Base-by-base conservation (phyloP, 352 stramenopile genomes). In the Pythium sukuiense region DNA sequence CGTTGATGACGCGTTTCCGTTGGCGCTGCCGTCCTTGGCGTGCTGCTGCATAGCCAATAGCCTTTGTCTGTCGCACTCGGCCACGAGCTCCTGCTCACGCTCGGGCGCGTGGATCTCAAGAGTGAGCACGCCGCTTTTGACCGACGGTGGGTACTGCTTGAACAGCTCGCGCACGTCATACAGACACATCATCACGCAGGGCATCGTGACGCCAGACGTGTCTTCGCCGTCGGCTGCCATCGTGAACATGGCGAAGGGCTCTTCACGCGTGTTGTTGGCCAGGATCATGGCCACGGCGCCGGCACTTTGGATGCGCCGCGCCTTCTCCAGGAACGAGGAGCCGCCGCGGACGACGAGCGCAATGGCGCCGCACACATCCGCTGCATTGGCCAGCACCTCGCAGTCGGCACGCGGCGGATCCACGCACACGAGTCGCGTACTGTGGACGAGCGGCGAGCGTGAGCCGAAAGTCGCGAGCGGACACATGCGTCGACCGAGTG, bases 101-200 rank as follows among this genome's bases (percentile, higher is more conserved):
- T 61, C 24, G 2, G n/a, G 46, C 18, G 58, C 54, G 41, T 80
- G 55, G 62, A 90, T 71, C 75, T 88, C 76, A 35, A 90, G 55
- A 26, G 63, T 70, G 46, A 90, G 57, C 35, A 76, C 57, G 6
- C 77, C 80, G 1, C 59, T 76, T 54, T 76, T 76, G 14, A 82
- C 73, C 0, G 79, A 77, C 53, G 79, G 79, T 13, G 81, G 80
- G 46, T 75, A 84, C 60, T 85, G 79, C 72, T 88, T 81, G 57
- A 90, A 88, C 6, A 90, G 55, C 54, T 86, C 69, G 9, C 80
- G 67, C 16, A 90, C 80, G 52, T 87, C 79, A 3, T 68, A 66
- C 30, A 90, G 64, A 74, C 80, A 85, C 79, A 90, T 90, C 76
- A 85, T 90, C 18, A 87, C 76, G 32, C 81, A 90, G 9, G 81